These are phyloP conservation scores for Heterobasidion annosum DNA, from an alignment of 1,284 basidiomycete genomes.

Conservation along the genomic window DNA sequence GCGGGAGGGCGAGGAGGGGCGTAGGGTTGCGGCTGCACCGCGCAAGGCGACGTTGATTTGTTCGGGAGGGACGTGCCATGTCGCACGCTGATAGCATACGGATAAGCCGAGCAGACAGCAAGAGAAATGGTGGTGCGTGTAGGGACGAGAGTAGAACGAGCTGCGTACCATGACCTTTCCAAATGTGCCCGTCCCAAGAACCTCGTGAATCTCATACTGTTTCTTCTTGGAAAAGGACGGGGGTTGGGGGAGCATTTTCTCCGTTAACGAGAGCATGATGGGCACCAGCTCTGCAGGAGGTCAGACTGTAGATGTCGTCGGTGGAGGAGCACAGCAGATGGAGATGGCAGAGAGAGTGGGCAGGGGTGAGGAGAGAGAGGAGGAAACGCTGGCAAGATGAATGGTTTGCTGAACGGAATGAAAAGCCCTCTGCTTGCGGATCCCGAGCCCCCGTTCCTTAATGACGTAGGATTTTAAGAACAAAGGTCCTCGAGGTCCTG, in stretches of 20 bases:
- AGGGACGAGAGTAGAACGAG: not conserved
- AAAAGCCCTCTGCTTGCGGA: not conserved
- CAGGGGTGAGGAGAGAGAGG: not conserved
- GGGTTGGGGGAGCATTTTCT: slow-evolving; percentile 63
- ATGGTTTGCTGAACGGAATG: not conserved
- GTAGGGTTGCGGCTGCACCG: slow-evolving; percentile 1
- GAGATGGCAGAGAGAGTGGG: not conserved
- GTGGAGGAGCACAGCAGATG: not conserved
- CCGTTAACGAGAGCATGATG: slow-evolving; percentile 1
- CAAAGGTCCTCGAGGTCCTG: too few species aligned
- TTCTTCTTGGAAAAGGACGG: slow-evolving; percentile 82
- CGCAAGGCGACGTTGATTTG: slow-evolving; percentile 39
- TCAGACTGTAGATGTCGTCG: not conserved
- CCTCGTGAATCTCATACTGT: slow-evolving; percentile 62
- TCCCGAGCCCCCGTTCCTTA: too few species aligned
- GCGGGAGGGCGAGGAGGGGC: slow-evolving; percentile 3
- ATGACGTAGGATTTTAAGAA: too few species aligned
- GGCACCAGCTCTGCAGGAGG: not conserved
- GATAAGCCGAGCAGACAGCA: not conserved
- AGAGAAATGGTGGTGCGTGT: not conserved
- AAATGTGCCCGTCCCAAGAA: slow-evolving; percentile 77
- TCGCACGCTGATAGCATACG: slow-evolving; percentile 39
- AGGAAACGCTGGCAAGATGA: not conserved
- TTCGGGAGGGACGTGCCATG: slow-evolving; percentile 62
- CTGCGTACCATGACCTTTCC: slow-evolving; percentile 76